These are phyloP conservation scores for Phytopythium sindhum DNA, from an alignment of 352 stramenopile genomes.

Conservation along the genomic window DNA sequence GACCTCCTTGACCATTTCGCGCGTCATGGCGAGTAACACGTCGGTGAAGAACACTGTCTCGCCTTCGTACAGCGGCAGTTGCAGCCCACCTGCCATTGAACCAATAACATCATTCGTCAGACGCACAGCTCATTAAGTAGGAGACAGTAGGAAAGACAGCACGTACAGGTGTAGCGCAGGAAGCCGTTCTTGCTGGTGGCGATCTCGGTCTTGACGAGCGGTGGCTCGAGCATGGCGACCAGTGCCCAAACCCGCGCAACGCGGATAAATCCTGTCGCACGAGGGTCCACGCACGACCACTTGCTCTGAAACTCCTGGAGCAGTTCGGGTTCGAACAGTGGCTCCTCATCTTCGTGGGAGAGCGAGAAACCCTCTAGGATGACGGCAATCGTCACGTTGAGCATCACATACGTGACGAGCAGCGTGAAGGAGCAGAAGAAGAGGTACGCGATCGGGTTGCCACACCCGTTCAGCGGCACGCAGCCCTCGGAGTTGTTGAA, in stretches of 20 bases:
- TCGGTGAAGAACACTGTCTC: conserved; percentile 86
- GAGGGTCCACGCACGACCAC: conserved; percentile 88
- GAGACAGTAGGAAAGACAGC: background rate
- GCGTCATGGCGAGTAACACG: conserved; percentile 76
- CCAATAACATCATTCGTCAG: conserved; percentile 2
- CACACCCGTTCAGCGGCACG: conserved; percentile 74
- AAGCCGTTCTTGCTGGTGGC: conserved; percentile 41
- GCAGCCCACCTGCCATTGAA: conserved; percentile 37
- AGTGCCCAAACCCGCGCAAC: conserved; percentile 72
- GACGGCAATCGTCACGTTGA: conserved; percentile 94
- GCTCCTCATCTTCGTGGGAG: conserved; percentile 84
- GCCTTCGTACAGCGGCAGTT: conserved; percentile 80
- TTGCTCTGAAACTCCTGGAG: conserved; percentile 87
- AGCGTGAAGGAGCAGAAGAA: conserved; percentile 90
- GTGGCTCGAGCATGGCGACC: conserved; percentile 68
- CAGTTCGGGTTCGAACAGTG: conserved; percentile 83
- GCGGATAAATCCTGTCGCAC: conserved; percentile 81
- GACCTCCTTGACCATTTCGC: conserved; percentile 80
- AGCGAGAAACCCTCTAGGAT: conserved; percentile 91
- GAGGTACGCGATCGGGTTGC: conserved; percentile 48
- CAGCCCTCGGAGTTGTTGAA: conserved; percentile 70
- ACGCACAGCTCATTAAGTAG: background rate
- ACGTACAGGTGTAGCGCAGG: conserved; percentile 59
- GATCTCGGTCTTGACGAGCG: conserved; percentile 61
- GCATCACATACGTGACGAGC: conserved; percentile 91